Conservation (phyloP, 169 alveolate species). For the Plasmodium sp. region DNA sequence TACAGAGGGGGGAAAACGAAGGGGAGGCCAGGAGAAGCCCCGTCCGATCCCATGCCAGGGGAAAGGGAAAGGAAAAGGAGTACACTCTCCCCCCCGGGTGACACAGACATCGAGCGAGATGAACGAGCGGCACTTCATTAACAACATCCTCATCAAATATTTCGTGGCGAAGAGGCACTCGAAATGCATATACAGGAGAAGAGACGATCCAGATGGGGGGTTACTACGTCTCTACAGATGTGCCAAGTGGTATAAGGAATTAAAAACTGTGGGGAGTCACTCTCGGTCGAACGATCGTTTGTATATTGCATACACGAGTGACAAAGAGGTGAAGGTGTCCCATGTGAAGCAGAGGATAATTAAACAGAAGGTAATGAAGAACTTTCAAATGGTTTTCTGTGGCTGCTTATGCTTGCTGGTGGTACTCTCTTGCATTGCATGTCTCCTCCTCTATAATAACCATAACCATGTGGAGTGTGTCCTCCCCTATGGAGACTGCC, state of each 20-base stretch:
- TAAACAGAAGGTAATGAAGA: background rate
- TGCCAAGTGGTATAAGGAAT: slow-evolving; percentile 12
- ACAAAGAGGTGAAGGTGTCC: background rate
- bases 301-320: slow-evolving; percentile 29
- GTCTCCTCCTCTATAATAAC: slow-evolving; percentile 5
- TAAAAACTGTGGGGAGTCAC: background rate
- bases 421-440: background rate
- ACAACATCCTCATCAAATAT: slow-evolving; percentile 18
- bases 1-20: background rate
- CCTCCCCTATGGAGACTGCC: slow-evolving; percentile 30
- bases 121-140: slow-evolving; percentile 31
- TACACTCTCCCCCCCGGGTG: background rate
- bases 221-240: background rate
- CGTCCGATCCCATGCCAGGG: background rate
- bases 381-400: background rate
- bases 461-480: slow-evolving; percentile 19
- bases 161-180: background rate
- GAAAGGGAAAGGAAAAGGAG: background rate
- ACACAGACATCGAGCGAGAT: background rate
- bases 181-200: slow-evolving; percentile 14
- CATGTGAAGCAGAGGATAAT: slow-evolving; percentile 27
- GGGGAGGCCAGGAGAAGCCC: background rate
- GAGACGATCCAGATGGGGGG: background rate
- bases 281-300: background rate
- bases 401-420: background rate